Conservation (phyloP, 495 filamentous ascomycete genomes). For the Lentithecium fluviatile region DNA sequence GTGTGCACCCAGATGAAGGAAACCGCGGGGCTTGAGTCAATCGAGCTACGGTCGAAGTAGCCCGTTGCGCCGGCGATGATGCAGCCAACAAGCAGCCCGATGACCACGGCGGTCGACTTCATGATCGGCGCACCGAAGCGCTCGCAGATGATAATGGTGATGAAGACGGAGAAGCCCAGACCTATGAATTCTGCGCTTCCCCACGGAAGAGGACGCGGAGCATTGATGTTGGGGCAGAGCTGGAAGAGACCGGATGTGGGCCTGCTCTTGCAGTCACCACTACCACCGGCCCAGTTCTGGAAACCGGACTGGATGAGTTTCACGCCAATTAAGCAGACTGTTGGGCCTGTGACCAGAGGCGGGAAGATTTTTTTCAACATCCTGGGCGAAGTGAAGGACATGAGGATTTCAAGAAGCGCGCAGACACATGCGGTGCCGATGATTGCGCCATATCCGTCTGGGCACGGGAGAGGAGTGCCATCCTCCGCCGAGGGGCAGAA, state of each 20-base stretch:
- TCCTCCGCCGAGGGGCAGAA: constrained; percentile 64
- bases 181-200: constrained; percentile 84
- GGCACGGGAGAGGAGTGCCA: constrained; percentile 73
- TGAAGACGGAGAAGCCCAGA: constrained; percentile 84
- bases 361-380: constrained; percentile 78
- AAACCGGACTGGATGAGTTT: constrained; percentile 73
- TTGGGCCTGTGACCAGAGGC: constrained; percentile 75
- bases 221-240: constrained; percentile 67
- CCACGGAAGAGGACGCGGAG: constrained; percentile 83
- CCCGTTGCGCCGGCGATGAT: constrained; percentile 82
- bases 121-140: constrained; percentile 78
- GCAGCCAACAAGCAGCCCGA: constrained; percentile 81
- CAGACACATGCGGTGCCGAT: constrained; percentile 71
- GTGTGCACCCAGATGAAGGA: constrained; percentile 92
- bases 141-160: constrained; percentile 85
- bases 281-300: constrained; percentile 81
- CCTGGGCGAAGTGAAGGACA: constrained; percentile 70
- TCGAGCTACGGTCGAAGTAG: constrained; percentile 73
- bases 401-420: constrained; percentile 70
- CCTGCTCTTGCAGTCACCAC: constrained; percentile 58
- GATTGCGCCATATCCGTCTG: constrained; percentile 80
- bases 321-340: constrained; percentile 35
- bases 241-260: constrained; percentile 56
- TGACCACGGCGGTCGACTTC: constrained; percentile 72
- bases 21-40: constrained; percentile 67